Evolutionary conservation across 1,284 basidiomycete species (phyloP).

Genomic region (Sanghuangporus weigelae): DNA sequence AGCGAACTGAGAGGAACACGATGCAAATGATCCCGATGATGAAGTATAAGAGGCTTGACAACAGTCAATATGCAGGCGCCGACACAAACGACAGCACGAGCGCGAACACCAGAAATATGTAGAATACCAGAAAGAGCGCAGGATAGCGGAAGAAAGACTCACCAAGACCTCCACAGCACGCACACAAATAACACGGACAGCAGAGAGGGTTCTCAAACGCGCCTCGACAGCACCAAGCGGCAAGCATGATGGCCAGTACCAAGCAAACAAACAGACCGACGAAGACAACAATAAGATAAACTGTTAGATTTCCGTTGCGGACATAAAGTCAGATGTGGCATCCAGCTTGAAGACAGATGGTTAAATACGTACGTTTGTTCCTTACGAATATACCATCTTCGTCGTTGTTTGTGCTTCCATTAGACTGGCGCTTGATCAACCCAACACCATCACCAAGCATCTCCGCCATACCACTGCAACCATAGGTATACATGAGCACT

Average conservation of each 20-base stretch:
- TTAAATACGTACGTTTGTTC: slow-evolving; percentile 14
- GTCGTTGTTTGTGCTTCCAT: background rate
- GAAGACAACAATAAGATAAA: slow-evolving; percentile 16
- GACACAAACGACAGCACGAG: background rate
- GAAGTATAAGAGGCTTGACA: background rate
- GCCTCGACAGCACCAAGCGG: slow-evolving; percentile 56
- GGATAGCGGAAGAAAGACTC: slow-evolving; percentile 23
- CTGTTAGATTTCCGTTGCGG: slow-evolving; percentile 29
- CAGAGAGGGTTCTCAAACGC: slow-evolving; percentile 54
- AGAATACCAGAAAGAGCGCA: background rate
- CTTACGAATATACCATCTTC: slow-evolving; percentile 10
- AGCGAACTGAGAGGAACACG: background rate
- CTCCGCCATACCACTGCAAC: slow-evolving; percentile 1
- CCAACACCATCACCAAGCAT: slow-evolving; percentile 3
- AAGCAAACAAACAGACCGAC: slow-evolving; percentile 67
- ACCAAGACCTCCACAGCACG: slow-evolving; percentile 61
- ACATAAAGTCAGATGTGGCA: background rate
- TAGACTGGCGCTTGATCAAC: slow-evolving; percentile 8
- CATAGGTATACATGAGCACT: background rate
- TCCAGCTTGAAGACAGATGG: background rate
- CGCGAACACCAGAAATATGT: background rate
- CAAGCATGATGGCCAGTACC: slow-evolving; percentile 38
- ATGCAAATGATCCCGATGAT: background rate
- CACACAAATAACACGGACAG: slow-evolving; percentile 60
- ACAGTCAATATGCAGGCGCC: background rate